Evolutionary conservation across 1,284 basidiomycete species (phyloP).

Genomic region (Lentinula novae-zelandiae): DNA sequence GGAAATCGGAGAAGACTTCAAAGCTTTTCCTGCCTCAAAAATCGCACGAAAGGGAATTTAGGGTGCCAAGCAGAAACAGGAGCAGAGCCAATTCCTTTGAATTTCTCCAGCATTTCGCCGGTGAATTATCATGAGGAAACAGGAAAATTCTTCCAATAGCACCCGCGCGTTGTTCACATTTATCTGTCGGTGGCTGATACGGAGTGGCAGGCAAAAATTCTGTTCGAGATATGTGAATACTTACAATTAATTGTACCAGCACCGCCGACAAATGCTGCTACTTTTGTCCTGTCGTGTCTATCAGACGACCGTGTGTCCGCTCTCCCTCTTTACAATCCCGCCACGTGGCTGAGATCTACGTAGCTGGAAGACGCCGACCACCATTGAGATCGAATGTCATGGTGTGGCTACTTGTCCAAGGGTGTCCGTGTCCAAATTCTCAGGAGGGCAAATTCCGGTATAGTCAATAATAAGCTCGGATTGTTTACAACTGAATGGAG

Average conservation of each 20-base stretch:
- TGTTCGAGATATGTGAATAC: background rate
- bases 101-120: background rate
- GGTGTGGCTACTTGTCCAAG: too few species aligned
- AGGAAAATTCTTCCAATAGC: background rate
- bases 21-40: too few species aligned
- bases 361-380: background rate
- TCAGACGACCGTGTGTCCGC: background rate
- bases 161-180: background rate
- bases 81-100: background rate
- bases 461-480: too few species aligned
- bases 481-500: too few species aligned
- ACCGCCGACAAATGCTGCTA: background rate
- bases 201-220: slow-evolving; percentile 1
- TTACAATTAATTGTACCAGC: background rate
- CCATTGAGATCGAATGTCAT: background rate
- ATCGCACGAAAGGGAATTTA: too few species aligned
- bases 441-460: too few species aligned
- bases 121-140: background rate
- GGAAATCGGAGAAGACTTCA: background rate
- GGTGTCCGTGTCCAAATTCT: too few species aligned
- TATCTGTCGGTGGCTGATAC: slow-evolving; percentile 2
- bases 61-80: background rate
- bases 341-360: background rate
- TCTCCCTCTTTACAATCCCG: background rate
- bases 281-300: too few species aligned